phyloP scores from a whole-genome alignment of 2,329 filamentous ascomycete genomes.

The Fusarium mexicanum region DNA sequence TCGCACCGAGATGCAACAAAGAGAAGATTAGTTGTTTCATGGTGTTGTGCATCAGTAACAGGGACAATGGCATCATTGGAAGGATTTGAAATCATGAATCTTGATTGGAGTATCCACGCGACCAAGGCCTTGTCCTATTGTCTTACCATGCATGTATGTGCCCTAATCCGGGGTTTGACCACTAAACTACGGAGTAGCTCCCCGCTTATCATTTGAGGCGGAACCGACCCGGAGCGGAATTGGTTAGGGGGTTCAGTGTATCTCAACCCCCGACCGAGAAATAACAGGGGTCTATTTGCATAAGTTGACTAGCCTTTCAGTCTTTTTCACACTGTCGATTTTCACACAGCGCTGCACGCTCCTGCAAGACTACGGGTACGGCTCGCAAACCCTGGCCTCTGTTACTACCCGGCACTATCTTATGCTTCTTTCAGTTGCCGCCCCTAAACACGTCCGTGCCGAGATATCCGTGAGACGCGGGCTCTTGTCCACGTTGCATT shows the following conservation, averaged over 20 bases:
- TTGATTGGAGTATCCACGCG: background rate
- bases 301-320: background rate
- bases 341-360: background rate
- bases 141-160: background rate
- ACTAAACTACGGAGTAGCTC: background rate
- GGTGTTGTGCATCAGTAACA: background rate
- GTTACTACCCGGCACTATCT: background rate
- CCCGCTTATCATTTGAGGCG: background rate
- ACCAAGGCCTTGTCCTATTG: background rate
- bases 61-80: background rate
- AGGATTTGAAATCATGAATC: background rate
- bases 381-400: background rate
- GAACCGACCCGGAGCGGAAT: background rate
- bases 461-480: background rate
- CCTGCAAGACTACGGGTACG: background rate
- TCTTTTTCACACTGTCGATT: background rate
- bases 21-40: background rate
- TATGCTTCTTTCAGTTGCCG: background rate
- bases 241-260: background rate
- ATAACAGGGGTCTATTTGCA: background rate
- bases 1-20: too few relatives aligned
- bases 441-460: background rate
- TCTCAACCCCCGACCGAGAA: fast-evolving
- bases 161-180: background rate
- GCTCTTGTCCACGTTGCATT: background rate